phyloP scores from a whole-genome alignment of 345 rosid genomes.

The Ailanthus altissimus region DNA sequence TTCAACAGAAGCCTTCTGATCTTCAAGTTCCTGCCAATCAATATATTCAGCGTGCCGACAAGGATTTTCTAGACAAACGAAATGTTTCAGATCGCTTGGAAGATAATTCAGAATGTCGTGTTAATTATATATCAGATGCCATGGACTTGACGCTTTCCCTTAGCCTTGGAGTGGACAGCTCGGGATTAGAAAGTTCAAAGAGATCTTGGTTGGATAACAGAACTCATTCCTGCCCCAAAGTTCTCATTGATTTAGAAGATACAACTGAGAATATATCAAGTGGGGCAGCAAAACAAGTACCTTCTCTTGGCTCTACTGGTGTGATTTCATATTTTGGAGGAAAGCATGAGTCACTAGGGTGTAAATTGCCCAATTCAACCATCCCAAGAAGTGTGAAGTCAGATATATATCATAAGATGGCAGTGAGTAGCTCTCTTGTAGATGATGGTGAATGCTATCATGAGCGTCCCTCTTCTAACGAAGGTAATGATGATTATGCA shows the following conservation, averaged over 20 bases:
- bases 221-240: conserved; percentile 18
- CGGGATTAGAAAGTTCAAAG: conserved; percentile 16
- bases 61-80: conserved; percentile 22
- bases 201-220: conserved; percentile 22
- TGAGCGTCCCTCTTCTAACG: conserved; percentile 20
- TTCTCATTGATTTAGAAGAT: conserved; percentile 40
- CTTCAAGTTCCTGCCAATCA: conserved; percentile 40
- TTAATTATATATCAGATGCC: conserved; percentile 14
- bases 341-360: conserved; percentile 23
- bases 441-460: conserved; percentile 23
- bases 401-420: conserved; percentile 20
- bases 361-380: conserved; percentile 22
- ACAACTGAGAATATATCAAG: conserved; percentile 21
- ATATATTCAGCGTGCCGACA: conserved; percentile 23
- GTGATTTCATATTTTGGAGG: conserved; percentile 10
- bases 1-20: conserved; percentile 28
- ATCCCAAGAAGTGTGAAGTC: conserved; percentile 24
- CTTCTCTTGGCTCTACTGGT: conserved; percentile 22
- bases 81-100: conserved; percentile 16
- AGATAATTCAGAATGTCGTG: conserved; percentile 1
- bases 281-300: conserved; percentile 11
- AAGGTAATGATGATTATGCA: conserved; percentile 28
- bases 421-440: conserved; percentile 21
- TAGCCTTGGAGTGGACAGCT: conserved; percentile 26
- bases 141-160: conserved; percentile 48